These are phyloP conservation scores for Pichia sorboxylosa DNA, from an alignment of 1,139 yeast genomes.

Conservation along the genomic window DNA sequence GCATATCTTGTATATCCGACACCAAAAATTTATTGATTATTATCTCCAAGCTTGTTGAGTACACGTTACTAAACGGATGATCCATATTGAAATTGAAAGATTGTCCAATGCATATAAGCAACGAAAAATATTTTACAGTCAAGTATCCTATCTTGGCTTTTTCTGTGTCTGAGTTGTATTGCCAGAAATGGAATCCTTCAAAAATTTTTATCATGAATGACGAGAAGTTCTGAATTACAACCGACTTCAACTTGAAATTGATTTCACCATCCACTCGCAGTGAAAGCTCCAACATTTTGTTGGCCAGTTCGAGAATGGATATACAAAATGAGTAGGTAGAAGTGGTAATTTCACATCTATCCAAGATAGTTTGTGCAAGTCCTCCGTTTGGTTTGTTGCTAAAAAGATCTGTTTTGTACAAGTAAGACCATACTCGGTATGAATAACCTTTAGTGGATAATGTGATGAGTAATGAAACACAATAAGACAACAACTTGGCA, in stretches of 20 bases:
- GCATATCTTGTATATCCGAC: slow-evolving; percentile 36
- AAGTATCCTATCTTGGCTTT: slow-evolving; percentile 51
- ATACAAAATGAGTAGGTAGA: slow-evolving; percentile 60
- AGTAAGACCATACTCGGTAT: slow-evolving; percentile 67
- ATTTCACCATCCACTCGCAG: slow-evolving; percentile 27
- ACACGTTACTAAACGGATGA: too few relatives aligned
- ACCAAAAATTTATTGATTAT: slow-evolving; percentile 49
- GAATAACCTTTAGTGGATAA: slow-evolving; percentile 39
- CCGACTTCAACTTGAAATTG: slow-evolving; percentile 37
- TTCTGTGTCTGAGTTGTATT: slow-evolving; percentile 44
- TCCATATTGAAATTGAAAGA: slow-evolving; percentile 42
- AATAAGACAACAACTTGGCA: slow-evolving; percentile 33
- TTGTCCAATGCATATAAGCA: slow-evolving; percentile 43
- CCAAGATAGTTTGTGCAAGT: slow-evolving; percentile 47
- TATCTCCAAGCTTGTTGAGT: slow-evolving; percentile 36
- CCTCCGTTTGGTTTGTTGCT: slow-evolving; percentile 65
- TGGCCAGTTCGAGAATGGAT: slow-evolving; percentile 43
- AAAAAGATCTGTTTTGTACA: slow-evolving; percentile 55
- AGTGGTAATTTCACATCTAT: slow-evolving; percentile 60
- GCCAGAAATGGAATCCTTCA: slow-evolving; percentile 67
- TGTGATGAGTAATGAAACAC: slow-evolving; percentile 41
- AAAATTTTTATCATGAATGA: slow-evolving; percentile 52
- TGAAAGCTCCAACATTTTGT: slow-evolving; percentile 43
- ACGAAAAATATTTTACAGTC: slow-evolving; percentile 44
- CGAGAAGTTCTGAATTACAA: slow-evolving; percentile 45